Conservation (phyloP, 192 early-diverging fungal genomes). For the Dispira simplex region DNA sequence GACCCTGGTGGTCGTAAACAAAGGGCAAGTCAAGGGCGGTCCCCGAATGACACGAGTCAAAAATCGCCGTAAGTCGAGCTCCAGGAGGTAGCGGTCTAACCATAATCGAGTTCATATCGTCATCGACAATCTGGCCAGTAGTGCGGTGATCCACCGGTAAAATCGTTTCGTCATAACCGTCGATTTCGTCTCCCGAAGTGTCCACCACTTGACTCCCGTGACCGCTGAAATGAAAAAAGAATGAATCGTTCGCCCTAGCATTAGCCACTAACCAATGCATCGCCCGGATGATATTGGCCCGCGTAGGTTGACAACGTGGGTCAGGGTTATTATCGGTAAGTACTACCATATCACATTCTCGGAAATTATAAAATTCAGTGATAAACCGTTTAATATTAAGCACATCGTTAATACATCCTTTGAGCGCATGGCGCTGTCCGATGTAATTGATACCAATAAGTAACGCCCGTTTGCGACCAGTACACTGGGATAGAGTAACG, state of each 20-base stretch:
- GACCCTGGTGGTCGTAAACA: constrained; percentile 54
- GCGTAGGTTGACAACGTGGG: constrained; percentile 48
- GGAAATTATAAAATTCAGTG: constrained; percentile 43
- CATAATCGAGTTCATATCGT: constrained; percentile 60
- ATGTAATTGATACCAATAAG: constrained; percentile 91
- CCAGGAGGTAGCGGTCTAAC: constrained; percentile 52
- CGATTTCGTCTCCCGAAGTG: constrained; percentile 55
- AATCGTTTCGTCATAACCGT: constrained; percentile 66
- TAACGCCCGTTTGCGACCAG: constrained; percentile 61
- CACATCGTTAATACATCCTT: constrained; percentile 71
- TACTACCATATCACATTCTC: constrained; percentile 49
- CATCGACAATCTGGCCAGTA: constrained; percentile 53
- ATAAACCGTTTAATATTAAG: constrained; percentile 58
- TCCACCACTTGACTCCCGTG: constrained; percentile 50
- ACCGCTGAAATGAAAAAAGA: constrained; percentile 73
- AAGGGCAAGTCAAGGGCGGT: constrained; percentile 69
- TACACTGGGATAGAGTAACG: constrained; percentile 28
- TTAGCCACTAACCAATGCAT: constrained; percentile 68
- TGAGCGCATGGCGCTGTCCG: constrained; percentile 37
- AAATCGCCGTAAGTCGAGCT: constrained; percentile 62
- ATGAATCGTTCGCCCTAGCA: constrained; percentile 60
- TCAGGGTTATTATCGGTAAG: constrained; percentile 55
- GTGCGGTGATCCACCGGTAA: constrained; percentile 43
- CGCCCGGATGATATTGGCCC: constrained; percentile 52
- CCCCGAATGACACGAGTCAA: constrained; percentile 78